Conservation (phyloP, 2,329 filamentous ascomycete species). For the Bipolaris bicolor region DNA sequence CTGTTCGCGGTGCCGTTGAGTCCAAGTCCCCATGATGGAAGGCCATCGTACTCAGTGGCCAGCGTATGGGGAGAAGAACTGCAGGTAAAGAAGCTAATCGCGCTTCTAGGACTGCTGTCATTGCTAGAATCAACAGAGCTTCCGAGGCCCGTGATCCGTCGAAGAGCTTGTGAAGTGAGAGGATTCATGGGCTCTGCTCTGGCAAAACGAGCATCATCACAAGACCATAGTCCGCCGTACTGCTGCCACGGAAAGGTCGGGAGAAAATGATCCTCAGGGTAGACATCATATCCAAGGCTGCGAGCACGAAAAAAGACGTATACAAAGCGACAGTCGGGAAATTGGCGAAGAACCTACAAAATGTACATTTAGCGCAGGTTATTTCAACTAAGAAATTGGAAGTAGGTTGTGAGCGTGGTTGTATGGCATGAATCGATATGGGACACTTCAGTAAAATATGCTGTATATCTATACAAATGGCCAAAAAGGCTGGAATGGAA, state of each 20-base stretch:
- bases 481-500: slow-evolving; percentile 8
- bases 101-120: slow-evolving; percentile 23
- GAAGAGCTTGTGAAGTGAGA: slow-evolving; percentile 34
- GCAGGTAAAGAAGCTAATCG: slow-evolving; percentile 24
- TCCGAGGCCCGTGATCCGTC: slow-evolving; percentile 40
- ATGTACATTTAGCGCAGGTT: slow-evolving; percentile 32
- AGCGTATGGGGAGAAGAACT: slow-evolving; percentile 17
- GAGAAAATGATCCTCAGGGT: slow-evolving; percentile 48
- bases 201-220: slow-evolving; percentile 49
- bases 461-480: slow-evolving; percentile 27
- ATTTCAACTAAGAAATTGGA: neutral
- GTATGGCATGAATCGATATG: slow-evolving; percentile 15
- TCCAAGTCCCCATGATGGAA: slow-evolving; percentile 20
- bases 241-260: slow-evolving; percentile 48
- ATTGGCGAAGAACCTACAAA: slow-evolving; percentile 45
- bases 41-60: slow-evolving; percentile 1
- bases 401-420: neutral
- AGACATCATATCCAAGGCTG: slow-evolving; percentile 48
- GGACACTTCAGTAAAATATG: slow-evolving; percentile 17
- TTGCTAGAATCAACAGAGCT: slow-evolving; percentile 19
- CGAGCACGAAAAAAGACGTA: slow-evolving; percentile 48
- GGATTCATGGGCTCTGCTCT: slow-evolving; percentile 32
- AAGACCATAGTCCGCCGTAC: slow-evolving; percentile 47
- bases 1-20: slow-evolving; percentile 20
- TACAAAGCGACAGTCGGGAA: slow-evolving; percentile 45